These are phyloP conservation scores for Persicaria maculosa DNA, from an alignment of 148 eudicot genomes.

Conservation along the genomic window DNA sequence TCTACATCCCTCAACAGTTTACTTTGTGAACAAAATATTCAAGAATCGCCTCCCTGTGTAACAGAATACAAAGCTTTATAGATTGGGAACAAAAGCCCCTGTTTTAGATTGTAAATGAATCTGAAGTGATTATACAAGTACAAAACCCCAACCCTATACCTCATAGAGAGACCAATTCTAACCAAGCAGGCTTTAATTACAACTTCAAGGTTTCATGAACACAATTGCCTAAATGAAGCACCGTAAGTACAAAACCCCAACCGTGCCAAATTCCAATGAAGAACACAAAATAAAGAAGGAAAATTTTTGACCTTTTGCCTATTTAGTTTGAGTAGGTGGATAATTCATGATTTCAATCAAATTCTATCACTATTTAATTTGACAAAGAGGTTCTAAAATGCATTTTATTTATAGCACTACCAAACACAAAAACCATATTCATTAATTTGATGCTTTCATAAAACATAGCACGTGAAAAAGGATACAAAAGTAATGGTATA, in stretches of 20 bases:
- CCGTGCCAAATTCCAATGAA: neutral
- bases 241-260: neutral
- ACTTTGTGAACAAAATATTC: no score
- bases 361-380: neutral
- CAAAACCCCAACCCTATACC: no score
- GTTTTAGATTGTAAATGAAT: no score
- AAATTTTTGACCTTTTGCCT: neutral
- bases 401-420: neutral
- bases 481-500: constrained; percentile 11
- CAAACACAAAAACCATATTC: neutral
- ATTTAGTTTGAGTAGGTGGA: no score
- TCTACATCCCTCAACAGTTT: no score
- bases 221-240: neutral
- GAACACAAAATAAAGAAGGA: neutral
- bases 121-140: no score
- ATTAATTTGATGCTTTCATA: neutral
- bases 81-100: no score
- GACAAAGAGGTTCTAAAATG: neutral
- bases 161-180: no score
- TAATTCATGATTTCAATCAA: neutral
- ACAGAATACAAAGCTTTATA: no score
- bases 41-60: no score
- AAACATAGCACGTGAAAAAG: neutral
- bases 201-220: neutral
- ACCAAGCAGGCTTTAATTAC: no score